Evolutionary conservation across 2,329 filamentous ascomycete species (phyloP).

Genomic region (Diaporthe aspalathi): DNA sequence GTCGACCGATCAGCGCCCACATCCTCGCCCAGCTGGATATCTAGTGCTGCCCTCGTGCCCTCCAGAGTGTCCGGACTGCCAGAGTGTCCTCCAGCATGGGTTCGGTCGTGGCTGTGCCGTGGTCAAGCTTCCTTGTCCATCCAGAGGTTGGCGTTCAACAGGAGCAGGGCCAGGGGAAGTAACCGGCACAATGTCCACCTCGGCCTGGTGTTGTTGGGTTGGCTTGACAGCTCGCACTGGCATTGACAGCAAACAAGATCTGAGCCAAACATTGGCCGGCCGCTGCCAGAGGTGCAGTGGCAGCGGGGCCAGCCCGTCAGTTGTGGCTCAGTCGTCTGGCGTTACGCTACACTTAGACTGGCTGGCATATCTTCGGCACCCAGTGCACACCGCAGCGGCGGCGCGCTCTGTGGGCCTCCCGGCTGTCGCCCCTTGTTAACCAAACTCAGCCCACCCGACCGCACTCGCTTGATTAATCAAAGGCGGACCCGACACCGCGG

Average conservation of each 20-base stretch:
- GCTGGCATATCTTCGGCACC: constrained; percentile 29
- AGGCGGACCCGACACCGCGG: constrained; percentile 28
- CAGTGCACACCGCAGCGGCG: not conserved
- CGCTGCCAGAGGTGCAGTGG: not conserved
- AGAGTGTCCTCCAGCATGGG: not conserved
- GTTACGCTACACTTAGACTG: not conserved
- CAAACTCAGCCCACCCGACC: no score
- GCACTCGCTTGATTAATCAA: no score
- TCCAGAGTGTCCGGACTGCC: no score
- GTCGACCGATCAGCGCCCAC: not conserved
- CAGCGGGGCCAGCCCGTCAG: constrained; percentile 11
- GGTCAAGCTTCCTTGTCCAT: not conserved
- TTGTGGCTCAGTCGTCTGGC: constrained; percentile 22
- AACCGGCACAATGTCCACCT: not conserved
- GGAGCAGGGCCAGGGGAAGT: not conserved
- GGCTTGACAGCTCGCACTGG: not conserved
- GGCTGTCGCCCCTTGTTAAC: not conserved
- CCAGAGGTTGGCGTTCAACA: no score
- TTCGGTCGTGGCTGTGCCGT: constrained; percentile 10
- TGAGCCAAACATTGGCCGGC: not conserved
- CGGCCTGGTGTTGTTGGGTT: not conserved
- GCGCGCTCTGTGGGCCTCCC: not conserved
- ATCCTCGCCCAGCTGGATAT: constrained; percentile 5
- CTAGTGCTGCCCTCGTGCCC: no score
- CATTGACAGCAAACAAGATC: not conserved